Evolutionary conservation across 2,329 filamentous ascomycete genomes (phyloP).

Genomic region (Eurotiales sp.): DNA sequence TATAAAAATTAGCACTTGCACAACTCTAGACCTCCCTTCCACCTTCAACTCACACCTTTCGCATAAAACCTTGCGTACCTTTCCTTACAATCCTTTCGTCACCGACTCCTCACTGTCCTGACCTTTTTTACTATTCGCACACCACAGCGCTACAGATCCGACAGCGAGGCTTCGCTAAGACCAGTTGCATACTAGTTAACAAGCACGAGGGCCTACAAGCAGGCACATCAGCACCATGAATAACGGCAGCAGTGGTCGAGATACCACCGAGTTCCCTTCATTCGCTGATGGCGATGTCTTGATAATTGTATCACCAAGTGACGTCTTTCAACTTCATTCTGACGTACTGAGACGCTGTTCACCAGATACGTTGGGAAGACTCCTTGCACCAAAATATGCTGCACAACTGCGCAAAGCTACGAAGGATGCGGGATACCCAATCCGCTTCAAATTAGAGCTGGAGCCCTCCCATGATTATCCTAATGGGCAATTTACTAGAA

Average conservation of each 20-base stretch:
- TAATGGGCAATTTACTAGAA: slow-evolving; percentile 15
- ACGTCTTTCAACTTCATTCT: slow-evolving; percentile 39
- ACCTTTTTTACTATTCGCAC: too few relatives aligned
- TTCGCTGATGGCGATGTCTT: slow-evolving; percentile 39
- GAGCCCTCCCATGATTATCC: slow-evolving; percentile 5
- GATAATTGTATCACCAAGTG: slow-evolving; percentile 31
- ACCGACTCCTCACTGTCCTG: too few relatives aligned
- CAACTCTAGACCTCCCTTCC: too few relatives aligned
- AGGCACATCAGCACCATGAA: neutral
- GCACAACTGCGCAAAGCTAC: slow-evolving; percentile 27
- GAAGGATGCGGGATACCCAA: slow-evolving; percentile 21
- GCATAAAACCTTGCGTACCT: too few relatives aligned
- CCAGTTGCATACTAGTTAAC: neutral
- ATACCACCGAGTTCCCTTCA: slow-evolving; percentile 32
- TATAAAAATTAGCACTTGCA: too few relatives aligned
- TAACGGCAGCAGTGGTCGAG: too few relatives aligned
- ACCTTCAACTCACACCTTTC: too few relatives aligned
- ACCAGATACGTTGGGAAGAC: slow-evolving; percentile 19
- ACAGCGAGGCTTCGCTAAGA: neutral
- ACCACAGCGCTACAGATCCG: too few relatives aligned
- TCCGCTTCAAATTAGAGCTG: slow-evolving; percentile 23
- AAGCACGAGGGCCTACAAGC: neutral
- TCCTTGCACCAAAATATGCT: slow-evolving; percentile 21
- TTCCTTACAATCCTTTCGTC: too few relatives aligned
- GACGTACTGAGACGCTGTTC: slow-evolving; percentile 21